Conservation (phyloP, 2,329 filamentous ascomycete species). For the Nemania bipapillata region DNA sequence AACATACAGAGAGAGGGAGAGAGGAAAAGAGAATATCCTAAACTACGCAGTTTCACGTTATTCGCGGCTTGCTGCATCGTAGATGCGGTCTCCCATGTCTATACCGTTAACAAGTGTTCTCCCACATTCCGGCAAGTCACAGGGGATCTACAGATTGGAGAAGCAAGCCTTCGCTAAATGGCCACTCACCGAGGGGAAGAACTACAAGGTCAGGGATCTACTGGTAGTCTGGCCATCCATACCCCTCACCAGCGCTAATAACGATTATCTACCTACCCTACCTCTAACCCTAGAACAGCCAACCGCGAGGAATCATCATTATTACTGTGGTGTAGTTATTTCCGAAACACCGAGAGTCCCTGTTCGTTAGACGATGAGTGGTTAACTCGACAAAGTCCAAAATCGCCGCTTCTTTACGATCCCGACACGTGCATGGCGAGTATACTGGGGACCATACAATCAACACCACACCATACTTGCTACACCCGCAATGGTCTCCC, state of each 20-base stretch:
- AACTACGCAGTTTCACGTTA: slow-evolving; percentile 32
- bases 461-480: slow-evolving; percentile 8
- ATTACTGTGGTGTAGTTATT: not conserved
- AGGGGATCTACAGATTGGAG: slow-evolving; percentile 39
- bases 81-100: slow-evolving; percentile 42
- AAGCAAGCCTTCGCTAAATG: slow-evolving; percentile 37
- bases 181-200: slow-evolving; percentile 34
- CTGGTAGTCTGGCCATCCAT: not conserved
- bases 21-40: slow-evolving; percentile 18
- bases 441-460: slow-evolving; percentile 15
- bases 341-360: not conserved
- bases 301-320: not conserved
- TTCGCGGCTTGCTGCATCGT: slow-evolving; percentile 45
- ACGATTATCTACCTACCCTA: not conserved
- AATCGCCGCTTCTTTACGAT: slow-evolving; percentile 43
- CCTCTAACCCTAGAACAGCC: not conserved
- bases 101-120: slow-evolving; percentile 41
- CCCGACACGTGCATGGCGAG: slow-evolving; percentile 30
- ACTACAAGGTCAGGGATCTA: slow-evolving; percentile 15
- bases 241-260: slow-evolving; percentile 3
- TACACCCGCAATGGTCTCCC: slow-evolving; percentile 18
- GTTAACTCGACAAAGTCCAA: slow-evolving; percentile 38
- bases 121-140: slow-evolving; percentile 46
- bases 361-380: slow-evolving; percentile 18
- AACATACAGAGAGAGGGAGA: not conserved